Base-by-base conservation (phyloP, 805 yeast genomes). In the Barnettozyma pratensis region DNA sequence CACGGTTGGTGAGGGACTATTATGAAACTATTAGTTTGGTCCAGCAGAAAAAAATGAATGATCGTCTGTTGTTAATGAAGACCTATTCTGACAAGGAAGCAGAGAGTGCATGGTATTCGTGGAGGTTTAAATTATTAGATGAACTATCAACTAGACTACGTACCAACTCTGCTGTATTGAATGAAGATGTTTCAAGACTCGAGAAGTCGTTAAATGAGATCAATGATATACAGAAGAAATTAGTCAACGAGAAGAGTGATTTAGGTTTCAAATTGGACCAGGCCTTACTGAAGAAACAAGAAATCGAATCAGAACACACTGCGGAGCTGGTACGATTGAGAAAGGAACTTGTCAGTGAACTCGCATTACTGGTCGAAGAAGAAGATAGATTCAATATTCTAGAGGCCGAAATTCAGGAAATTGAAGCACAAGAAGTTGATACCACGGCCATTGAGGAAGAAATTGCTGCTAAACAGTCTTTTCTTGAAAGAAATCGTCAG, bases 51-150 rank as follows among this genome's bases (percentile, higher is more conserved):
- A 58, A 48, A 37, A 46, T 62, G 53, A 51, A 60, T 39, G 65
- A 62, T 39, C 43, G 51, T 4, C 47, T 62, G 48, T 45, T 56
- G 1, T 37, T 54, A 27, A 57, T 60, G 62, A 62, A 62, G 29
- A 54, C 56, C n/a, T 53, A 49, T 30, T 54, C 64, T 4, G 64
- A 60, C 42, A 47, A 57, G 25, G 57, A 57, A 28, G 56, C 64
- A 6, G 61, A 58, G 46, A 54, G 47, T 35, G 47, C 60, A 0
- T 60, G 64, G 64, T 51, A 52, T 10, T 35, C 55, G 1, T 62
- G 65, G 65, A 48, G 62, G 19, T 48, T 46, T n/a, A 52, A 58
- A 44, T 40, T 62, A 5, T 37, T 59, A 19, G 60, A 58, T 41
- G 65, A 60, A 41, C 48, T 58, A 9, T 45, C 54, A 5, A 39